Evolutionary conservation across 2,329 filamentous ascomycete species (phyloP).

Genomic region (Aspergillus novofumigatus): DNA sequence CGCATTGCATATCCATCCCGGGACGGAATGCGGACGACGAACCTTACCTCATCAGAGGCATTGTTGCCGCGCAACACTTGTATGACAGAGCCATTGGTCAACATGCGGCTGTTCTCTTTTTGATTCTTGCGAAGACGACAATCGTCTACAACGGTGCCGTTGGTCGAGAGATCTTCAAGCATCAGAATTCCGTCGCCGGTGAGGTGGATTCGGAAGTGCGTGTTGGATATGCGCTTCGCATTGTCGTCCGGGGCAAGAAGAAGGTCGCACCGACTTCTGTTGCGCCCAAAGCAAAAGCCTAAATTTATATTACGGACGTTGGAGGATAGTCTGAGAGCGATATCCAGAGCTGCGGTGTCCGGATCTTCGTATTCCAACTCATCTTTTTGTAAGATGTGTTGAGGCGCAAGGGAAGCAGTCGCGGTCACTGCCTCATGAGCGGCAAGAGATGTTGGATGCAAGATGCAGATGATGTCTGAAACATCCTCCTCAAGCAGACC

Average conservation of each 20-base stretch:
- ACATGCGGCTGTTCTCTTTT: constrained; percentile 55
- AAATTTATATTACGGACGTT: constrained; percentile 61
- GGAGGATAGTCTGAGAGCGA: constrained; percentile 77
- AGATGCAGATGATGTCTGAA: constrained; percentile 81
- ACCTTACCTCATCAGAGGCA: constrained; percentile 62
- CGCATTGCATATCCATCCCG: constrained; percentile 64
- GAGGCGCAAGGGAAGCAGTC: constrained; percentile 49
- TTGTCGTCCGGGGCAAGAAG: constrained; percentile 65
- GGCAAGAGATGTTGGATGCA: constrained; percentile 71
- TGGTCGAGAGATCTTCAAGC: constrained; percentile 93
- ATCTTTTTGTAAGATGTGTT: constrained; percentile 58
- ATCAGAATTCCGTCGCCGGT: constrained; percentile 84
- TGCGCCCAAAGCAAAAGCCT: constrained; percentile 87
- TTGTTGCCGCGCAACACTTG: constrained; percentile 56
- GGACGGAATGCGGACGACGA: constrained; percentile 79
- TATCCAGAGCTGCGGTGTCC: constrained; percentile 48
- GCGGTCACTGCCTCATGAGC: constrained; percentile 67
- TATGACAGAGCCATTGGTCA: constrained; percentile 69
- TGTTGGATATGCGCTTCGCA: constrained; percentile 75
- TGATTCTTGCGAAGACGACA: constrained; percentile 56
- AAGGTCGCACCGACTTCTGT: constrained; percentile 66
- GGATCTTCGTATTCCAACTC: constrained; percentile 39
- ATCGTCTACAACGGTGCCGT: constrained; percentile 83
- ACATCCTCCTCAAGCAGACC: constrained; percentile 79
- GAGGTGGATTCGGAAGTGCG: constrained; percentile 92